Conservation (phyloP, 2,329 filamentous ascomycete species). For the Alternaria dauci region DNA sequence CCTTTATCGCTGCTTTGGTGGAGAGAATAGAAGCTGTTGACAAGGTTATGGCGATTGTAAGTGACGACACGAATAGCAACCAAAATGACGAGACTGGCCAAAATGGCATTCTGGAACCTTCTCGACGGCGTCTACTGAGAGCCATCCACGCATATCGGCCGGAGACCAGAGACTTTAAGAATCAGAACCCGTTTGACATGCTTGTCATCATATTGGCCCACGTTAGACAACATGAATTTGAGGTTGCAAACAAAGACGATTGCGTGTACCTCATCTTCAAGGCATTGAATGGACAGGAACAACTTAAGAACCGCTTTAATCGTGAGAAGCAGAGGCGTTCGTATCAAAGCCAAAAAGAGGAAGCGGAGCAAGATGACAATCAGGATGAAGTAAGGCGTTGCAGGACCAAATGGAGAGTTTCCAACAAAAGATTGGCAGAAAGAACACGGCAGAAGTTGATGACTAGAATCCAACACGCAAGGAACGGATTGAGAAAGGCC, state of each 20-base stretch:
- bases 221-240: conserved; percentile 20
- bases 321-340: conserved; percentile 7
- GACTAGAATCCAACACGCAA: conserved; percentile 17
- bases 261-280: conserved; percentile 23
- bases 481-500: conserved; percentile 12
- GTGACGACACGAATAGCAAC: conserved; percentile 2
- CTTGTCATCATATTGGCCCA: conserved; percentile 31
- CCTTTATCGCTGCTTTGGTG: conserved; percentile 16
- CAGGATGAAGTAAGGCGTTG: not conserved
- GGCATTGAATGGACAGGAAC: conserved; percentile 16
- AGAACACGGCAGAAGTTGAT: not conserved
- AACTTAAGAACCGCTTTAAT: conserved; percentile 6
- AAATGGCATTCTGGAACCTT: conserved; percentile 12
- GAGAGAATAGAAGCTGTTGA: conserved; percentile 11
- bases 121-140: conserved; percentile 14
- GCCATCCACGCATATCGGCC: conserved; percentile 30
- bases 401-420: not conserved
- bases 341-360: conserved; percentile 9
- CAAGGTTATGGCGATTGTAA: not conserved
- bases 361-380: conserved; percentile 12
- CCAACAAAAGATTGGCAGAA: conserved; percentile 9
- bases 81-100: conserved; percentile 1
- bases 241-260: conserved; percentile 23
- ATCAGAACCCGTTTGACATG: conserved; percentile 21
- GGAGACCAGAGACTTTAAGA: conserved; percentile 26